phyloP scores from a whole-genome alignment of 1,284 basidiomycete genomes.

The Coniferiporia weirii region DNA sequence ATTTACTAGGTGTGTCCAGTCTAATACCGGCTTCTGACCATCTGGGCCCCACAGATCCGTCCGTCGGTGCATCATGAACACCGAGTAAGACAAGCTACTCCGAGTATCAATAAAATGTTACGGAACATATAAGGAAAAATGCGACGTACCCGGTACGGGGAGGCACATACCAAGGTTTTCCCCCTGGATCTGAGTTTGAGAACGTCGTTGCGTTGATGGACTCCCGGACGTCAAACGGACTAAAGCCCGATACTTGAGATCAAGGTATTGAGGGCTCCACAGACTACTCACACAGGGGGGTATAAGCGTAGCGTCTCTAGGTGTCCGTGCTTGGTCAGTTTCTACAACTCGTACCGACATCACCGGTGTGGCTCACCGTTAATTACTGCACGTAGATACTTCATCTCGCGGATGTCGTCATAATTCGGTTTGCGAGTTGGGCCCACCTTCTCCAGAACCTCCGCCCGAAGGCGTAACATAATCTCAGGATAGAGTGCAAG shows the following conservation, averaged over 20 bases:
- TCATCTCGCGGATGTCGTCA: constrained; percentile 37
- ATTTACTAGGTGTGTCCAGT: background rate
- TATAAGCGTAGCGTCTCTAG: constrained; percentile 55
- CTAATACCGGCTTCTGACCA: constrained; percentile 31
- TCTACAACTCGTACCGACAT: too few relatives aligned
- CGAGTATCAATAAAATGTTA: background rate
- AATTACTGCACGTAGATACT: constrained; percentile 37
- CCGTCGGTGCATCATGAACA: constrained; percentile 57
- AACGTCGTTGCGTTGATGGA: constrained; percentile 38
- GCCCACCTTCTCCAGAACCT: constrained; percentile 33
- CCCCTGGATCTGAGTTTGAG: constrained; percentile 37
- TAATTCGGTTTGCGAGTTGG: constrained; percentile 29
- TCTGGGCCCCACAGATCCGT: constrained; percentile 65
- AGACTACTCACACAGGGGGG: constrained; percentile 45
- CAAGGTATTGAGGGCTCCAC: background rate
- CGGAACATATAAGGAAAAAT: background rate
- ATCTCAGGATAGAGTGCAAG: constrained; percentile 34
- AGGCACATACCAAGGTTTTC: constrained; percentile 50
- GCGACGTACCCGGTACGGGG: constrained; percentile 41
- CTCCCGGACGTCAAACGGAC: constrained; percentile 47
- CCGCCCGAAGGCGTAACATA: constrained; percentile 31
- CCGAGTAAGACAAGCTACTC: constrained; percentile 36
- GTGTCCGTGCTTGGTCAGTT: too few relatives aligned
- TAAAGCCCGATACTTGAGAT: constrained; percentile 20
- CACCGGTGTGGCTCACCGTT: constrained; percentile 25